Evolutionary conservation across 1,284 basidiomycete species (phyloP).

Genomic region (Boletus nobilissimus): DNA sequence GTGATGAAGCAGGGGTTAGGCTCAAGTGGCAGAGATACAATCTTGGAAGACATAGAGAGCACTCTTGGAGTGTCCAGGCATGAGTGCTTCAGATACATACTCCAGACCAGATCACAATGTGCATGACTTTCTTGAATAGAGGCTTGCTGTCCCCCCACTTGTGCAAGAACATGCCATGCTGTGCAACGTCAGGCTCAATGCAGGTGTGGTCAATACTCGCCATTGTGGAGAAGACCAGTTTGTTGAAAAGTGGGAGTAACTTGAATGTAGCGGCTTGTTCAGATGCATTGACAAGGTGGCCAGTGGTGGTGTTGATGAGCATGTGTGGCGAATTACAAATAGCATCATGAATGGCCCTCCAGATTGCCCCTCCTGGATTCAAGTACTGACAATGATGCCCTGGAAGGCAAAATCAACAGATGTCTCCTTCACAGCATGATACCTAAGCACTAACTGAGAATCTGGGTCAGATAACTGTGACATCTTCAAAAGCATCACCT

Average conservation of each 20-base stretch:
- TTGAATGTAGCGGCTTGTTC: neutral
- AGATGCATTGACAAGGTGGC: neutral
- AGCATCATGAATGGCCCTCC: neutral
- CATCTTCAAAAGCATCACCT: neutral
- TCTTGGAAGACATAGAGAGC: constrained; percentile 73
- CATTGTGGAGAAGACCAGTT: neutral
- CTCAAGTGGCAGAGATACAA: constrained; percentile 74
- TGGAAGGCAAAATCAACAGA: neutral
- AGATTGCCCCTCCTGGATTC: neutral
- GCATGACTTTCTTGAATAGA: no score
- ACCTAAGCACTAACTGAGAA: neutral
- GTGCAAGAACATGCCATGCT: no score
- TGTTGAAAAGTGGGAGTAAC: neutral
- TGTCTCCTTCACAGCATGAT: neutral
- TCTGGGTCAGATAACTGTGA: neutral
- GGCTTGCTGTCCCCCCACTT: no score
- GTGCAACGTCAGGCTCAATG: no score
- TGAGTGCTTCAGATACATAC: no score
- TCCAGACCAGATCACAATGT: no score
- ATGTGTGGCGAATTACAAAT: neutral
- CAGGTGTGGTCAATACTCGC: no score
- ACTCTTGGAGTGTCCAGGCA: no score
- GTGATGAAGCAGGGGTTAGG: constrained; percentile 72
- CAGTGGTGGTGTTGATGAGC: constrained; percentile 7
- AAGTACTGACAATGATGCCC: neutral